phyloP scores from a whole-genome alignment of 352 stramenopile species.

The Thalassiosira mediterranea region DNA sequence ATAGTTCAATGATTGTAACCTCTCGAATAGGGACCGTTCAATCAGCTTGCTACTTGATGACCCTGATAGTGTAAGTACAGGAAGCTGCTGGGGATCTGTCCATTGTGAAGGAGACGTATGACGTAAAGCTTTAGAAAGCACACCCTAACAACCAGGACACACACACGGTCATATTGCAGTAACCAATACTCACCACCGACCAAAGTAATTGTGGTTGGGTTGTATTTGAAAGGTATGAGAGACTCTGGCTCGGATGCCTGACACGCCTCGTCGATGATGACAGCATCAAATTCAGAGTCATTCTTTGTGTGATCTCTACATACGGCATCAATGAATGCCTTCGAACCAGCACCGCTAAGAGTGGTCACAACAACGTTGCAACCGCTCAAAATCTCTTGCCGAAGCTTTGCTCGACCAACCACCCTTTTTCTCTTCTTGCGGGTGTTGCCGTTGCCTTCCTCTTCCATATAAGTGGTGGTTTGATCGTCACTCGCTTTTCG shows the following conservation, averaged over 20 bases:
- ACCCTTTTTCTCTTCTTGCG: conserved; percentile 36
- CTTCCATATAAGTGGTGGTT: conserved; percentile 23
- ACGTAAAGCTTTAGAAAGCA: neutral
- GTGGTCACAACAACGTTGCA: conserved; percentile 59
- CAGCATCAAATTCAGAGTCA: conserved; percentile 61
- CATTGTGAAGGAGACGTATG: neutral
- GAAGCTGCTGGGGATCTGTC: conserved; percentile 56
- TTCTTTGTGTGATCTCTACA: conserved; percentile 43
- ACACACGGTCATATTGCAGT: no score
- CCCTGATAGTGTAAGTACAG: conserved; percentile 47
- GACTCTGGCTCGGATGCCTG: conserved; percentile 57
- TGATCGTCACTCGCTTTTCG: conserved; percentile 46
- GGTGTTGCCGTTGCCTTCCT: conserved; percentile 12
- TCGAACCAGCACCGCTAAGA: conserved; percentile 58
- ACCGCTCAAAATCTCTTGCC: conserved; percentile 42
- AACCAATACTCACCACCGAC: no score
- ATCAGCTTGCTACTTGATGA: conserved; percentile 45
- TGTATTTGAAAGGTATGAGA: conserved; percentile 68
- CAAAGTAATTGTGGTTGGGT: conserved; percentile 54
- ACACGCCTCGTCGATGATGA: conserved; percentile 68
- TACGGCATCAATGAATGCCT: conserved; percentile 66
- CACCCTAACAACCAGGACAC: neutral
- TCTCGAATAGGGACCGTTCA: conserved; percentile 60
- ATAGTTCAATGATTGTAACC: conserved; percentile 54
- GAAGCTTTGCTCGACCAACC: conserved; percentile 22